Evolutionary conservation across 106 monocot genomes (phyloP), one percentile per base, ranked within the genome.

Genomic region (Acorus calamus): DNA sequence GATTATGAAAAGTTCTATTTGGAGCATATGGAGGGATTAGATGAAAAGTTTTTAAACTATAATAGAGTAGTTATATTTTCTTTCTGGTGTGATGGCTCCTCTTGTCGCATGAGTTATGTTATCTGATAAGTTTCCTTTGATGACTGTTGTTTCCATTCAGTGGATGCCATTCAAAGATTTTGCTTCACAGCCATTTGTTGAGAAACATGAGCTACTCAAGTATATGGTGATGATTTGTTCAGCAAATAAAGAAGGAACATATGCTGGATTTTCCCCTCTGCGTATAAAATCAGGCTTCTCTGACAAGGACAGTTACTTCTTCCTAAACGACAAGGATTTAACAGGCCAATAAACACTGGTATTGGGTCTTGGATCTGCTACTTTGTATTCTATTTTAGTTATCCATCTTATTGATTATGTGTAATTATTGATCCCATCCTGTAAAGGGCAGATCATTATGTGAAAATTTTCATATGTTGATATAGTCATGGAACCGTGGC

Each of bases 161-260:
- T 93, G 89, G 93, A 93, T 93, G 86, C 74, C 89, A 50, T 62
- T 93, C 2, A 77, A 83, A 49, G 85, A 89, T 69, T 93, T 80
- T 69, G 69, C 73, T 45, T 73, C 77, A 9, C 83, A 93, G 50
- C 86, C 83, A 43, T 74, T 81, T 61, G 68, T 86, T 50, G 73
- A 78, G 58, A 89, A 89, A 50, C 80, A 93, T 62, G 67, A 89
- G 47, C 76, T 93, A 44, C 44, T 81, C 47, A 80, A 79, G 67
- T 70, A 86, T 61, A 81, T 86, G 3, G 46, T 86, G 48, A 72
- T 79, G 42, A 60, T 93, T 63, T 69, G 89, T 12, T 41, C 77
- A 63, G 89, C 93, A 3, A 89, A 77, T 57, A 8, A 71, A 4
- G 83, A 79, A 28, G 71, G 50, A 50, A 63, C 55, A 6, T 93